Percentiles rank a stretch among this genome's conserved stretches.
These are phyloP conservation scores for Yamadazyma triangularis DNA, from an alignment of 1,139 yeast genomes.

Conservation along the genomic window DNA sequence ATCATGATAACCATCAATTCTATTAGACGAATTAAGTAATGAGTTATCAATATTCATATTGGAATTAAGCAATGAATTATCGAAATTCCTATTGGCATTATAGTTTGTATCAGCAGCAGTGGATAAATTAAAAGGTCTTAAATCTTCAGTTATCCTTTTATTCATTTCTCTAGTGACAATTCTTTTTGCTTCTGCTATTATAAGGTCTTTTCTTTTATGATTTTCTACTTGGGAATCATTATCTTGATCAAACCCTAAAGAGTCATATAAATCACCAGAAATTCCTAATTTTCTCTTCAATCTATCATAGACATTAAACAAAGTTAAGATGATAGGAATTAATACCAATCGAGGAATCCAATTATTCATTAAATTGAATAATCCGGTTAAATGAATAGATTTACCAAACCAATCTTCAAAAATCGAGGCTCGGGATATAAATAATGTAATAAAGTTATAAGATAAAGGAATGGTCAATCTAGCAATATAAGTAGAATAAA, in stretches of 20 bases:
- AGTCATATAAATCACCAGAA: slow-evolving; percentile 49
- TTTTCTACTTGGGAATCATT: slow-evolving; percentile 14
- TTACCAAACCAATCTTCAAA: slow-evolving; percentile 66
- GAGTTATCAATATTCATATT: slow-evolving; percentile 19
- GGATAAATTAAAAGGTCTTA: slow-evolving; percentile 24
- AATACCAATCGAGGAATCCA: slow-evolving; percentile 71
- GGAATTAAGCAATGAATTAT: too few relatives aligned
- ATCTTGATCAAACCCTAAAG: slow-evolving; percentile 48
- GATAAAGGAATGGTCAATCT: slow-evolving; percentile 79
- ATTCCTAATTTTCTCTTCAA: slow-evolving; percentile 46
- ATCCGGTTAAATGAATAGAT: slow-evolving; percentile 69
- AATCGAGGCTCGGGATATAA: slow-evolving; percentile 43
- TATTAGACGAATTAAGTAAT: slow-evolving; percentile 5
- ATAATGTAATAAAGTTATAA: slow-evolving; percentile 70
- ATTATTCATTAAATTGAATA: slow-evolving; percentile 68
- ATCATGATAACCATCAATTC: slow-evolving; percentile 4
- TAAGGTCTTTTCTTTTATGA: slow-evolving; percentile 29
- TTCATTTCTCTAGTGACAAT: slow-evolving; percentile 33
- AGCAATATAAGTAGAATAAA: slow-evolving; percentile 77
- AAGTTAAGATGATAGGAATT: slow-evolving; percentile 60
- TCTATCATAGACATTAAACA: slow-evolving; percentile 66
- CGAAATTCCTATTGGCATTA: slow-evolving; percentile 24
- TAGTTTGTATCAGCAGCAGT: slow-evolving; percentile 30
- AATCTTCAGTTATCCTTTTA: slow-evolving; percentile 17
- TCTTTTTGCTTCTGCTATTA: slow-evolving; percentile 42